Base-by-base conservation (phyloP, 2,329 filamentous ascomycete genomes). In the Bretziella fagacearum region DNA sequence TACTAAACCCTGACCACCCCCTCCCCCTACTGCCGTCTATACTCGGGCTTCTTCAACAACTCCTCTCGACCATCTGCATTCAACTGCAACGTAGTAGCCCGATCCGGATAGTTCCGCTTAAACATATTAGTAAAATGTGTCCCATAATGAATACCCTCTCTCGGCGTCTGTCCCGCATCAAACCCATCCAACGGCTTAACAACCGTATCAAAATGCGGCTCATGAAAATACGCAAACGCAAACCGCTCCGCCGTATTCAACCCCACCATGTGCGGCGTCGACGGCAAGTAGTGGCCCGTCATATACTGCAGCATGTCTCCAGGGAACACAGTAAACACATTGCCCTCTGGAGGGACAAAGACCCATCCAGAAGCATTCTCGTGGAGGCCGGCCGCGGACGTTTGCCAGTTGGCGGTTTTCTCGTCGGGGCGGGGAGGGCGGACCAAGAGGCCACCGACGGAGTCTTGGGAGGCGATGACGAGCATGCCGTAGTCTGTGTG, bases 301-400 rank as follows among this genome's bases (percentile, higher is more conserved):
- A 71, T 59, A 54, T 68, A 68, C 50, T 70, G 66, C 63, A 71
- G 64, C 63, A 71, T 70, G 51, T 70, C 67, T 7, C 68, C 64
- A 32, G 67, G 68, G 54, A 71, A 70, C 15, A 70, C 67, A 1
- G 68, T 70, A 51, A 69, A 65, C 3, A 63, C 60, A 13, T 64
- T 60, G 1, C 61, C 56, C 0, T 60, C 57, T 0, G 68, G 68
- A 3, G 66, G 65, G 6, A 71, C 63, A 49, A 65, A 71, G 17
- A 67, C 54, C 68, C 68, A 71, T 2, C 62, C 60, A 3, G 65
- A 57, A 22, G 64, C 64, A 7, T 69, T 58, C 49, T 70, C 65
- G 29, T 60, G 57, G 51, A 64, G 54, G 0, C 67, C 67, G 2
- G 66, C 66, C 0, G 64, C 58, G 48, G 61, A 66, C 46, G 58